Evolutionary conservation across 116 monocot species (phyloP).

Genomic region (Cymodocea nodosa): DNA sequence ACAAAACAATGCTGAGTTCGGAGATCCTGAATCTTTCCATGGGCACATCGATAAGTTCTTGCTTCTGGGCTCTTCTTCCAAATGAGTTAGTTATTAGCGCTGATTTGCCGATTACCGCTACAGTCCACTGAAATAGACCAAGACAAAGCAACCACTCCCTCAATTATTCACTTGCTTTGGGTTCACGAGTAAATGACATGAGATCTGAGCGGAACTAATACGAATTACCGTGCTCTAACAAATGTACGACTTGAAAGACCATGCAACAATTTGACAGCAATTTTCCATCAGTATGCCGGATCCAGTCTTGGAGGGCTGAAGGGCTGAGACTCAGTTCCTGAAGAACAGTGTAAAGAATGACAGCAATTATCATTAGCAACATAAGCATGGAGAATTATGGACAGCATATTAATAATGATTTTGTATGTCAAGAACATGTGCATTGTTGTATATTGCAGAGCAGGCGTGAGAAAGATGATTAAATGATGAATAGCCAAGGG

Average conservation of each 20-base stretch:
- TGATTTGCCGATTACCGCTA: background rate
- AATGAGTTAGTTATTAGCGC: background rate
- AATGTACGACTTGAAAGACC: constrained; percentile 56
- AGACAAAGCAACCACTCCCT: background rate
- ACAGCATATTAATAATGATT: too few species aligned
- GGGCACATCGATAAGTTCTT: too few species aligned
- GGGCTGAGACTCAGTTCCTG: constrained; percentile 94
- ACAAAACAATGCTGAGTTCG: background rate
- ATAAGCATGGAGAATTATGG: too few species aligned
- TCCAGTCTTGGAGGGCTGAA: constrained; percentile 90
- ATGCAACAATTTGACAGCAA: constrained; percentile 79
- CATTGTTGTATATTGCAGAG: too few species aligned
- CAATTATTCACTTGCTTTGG: background rate
- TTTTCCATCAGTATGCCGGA: constrained; percentile 90
- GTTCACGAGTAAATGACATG: background rate
- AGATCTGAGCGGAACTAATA: background rate
- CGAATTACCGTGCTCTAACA: constrained; percentile 20
- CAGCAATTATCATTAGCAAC: background rate
- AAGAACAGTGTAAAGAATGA: background rate
- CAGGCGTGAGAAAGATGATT: too few species aligned
- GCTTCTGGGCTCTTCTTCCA: too few species aligned
- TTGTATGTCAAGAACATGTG: too few species aligned
- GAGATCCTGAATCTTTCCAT: background rate
- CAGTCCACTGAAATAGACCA: background rate
- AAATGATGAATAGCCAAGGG: too few species aligned